Base-by-base conservation (phyloP, 1,284 basidiomycete species). In the Boletellus deceptivus region DNA sequence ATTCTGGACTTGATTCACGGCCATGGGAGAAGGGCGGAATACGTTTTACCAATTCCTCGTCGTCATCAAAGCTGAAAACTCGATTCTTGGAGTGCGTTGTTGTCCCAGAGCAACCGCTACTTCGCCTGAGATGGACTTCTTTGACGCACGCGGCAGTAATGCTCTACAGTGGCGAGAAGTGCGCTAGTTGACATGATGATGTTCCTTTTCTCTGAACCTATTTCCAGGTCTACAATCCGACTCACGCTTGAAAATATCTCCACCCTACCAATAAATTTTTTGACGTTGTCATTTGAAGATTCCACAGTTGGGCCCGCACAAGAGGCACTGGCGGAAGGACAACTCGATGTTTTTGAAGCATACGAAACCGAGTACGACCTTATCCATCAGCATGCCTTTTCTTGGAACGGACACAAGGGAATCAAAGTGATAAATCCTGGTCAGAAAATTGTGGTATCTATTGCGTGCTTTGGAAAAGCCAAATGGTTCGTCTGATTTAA, bases 131-230 rank as follows among this genome's bases (percentile, higher is more conserved):
- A 55, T 78, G 91, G 65, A 89, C 87, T n/a, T 91, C 90, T 6
- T 73, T 97, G 16, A 92, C 86, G 1, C 91, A 96, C 62, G 92
- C 92, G 3, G 91, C 93, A 1, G 74, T 98, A 25, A 95, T 96
- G 88, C 73, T 99, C 47, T 96, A 93, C 63, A 84, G 96, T 48
- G 96, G 96, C 39, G 96, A 99, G 75, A 83, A 72, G 89, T 93
- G 56, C 55, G 83, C 72, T 14, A 4, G 39, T 13, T 47, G 43
- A 48, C 33, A 16, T 29, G 31, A 51, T 27, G 31, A n/a, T 43
- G 29, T 34, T 9, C n/a, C 17, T 18, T 16, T 16, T 43, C 46
- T 27, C 39, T 55, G 52, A 64, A 42, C 20, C 43, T 46, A 5
- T 33, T 18, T 46, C 20, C 58, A 96, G 93, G 61, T 88, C 89